Conservation (phyloP, 306 rosid genomes). For the Medicago truncatula region DNA sequence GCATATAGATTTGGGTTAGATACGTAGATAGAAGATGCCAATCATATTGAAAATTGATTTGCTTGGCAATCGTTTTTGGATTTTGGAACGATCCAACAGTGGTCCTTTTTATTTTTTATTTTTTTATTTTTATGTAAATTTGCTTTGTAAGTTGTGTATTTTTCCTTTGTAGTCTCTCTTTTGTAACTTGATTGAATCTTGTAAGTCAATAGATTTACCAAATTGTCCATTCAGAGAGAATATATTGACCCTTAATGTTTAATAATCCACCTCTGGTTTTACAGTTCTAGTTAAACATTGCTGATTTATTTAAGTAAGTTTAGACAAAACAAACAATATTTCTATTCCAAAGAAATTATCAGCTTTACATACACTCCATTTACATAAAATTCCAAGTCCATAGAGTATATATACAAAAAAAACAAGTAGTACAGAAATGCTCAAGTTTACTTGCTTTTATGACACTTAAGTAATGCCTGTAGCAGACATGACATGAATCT, state of each 20-base stretch:
- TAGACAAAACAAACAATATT: slow-evolving; percentile 20
- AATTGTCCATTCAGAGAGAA: not conserved
- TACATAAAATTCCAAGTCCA: slow-evolving; percentile 11
- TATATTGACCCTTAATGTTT: not conserved
- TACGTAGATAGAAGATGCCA: too few relatives aligned
- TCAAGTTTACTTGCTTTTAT: not conserved
- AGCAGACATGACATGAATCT: not conserved
- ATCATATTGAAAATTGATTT: too few relatives aligned
- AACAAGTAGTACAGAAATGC: slow-evolving; percentile 33
- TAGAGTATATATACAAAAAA: slow-evolving; percentile 30
- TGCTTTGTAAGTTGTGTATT: too few relatives aligned
- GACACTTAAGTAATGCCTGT: slow-evolving; percentile 11
- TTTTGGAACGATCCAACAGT: too few relatives aligned
- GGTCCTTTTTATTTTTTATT: too few relatives aligned
- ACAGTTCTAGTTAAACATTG: not conserved
- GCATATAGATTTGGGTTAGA: too few relatives aligned
- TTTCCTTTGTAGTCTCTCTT: too few relatives aligned
- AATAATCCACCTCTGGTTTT: not conserved
- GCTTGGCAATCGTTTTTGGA: too few relatives aligned
- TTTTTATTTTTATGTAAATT: too few relatives aligned
- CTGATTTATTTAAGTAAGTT: not conserved
- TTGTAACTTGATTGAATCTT: too few relatives aligned
- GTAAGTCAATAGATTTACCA: too few relatives aligned
- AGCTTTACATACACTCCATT: slow-evolving; percentile 1
- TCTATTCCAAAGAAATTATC: slow-evolving; percentile 10